These are phyloP conservation scores for Nissolia schottii DNA, from an alignment of 306 rosid species.

Conservation along the genomic window DNA sequence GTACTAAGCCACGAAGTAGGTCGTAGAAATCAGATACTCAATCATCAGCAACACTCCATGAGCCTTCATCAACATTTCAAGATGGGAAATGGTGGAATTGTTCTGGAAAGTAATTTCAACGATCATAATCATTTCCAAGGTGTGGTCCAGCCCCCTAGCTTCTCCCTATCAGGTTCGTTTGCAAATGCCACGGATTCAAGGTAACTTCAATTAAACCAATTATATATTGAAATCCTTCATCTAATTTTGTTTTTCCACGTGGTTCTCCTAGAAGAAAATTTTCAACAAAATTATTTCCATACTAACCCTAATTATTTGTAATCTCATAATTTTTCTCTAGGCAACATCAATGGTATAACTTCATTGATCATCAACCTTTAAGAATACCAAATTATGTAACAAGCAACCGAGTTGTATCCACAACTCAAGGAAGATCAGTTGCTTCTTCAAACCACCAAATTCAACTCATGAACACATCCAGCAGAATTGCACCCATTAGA, in stretches of 20 bases:
- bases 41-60: constrained; percentile 14
- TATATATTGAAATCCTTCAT: background rate
- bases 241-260: background rate
- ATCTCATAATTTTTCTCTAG: constrained; percentile 10
- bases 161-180: constrained; percentile 19
- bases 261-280: background rate
- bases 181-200: constrained; percentile 19
- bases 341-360: constrained; percentile 30
- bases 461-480: background rate
- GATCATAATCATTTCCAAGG: constrained; percentile 12
- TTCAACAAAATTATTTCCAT: background rate
- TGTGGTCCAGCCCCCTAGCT: constrained; percentile 12
- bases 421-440: constrained; percentile 11
- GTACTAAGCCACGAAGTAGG: constrained; percentile 23
- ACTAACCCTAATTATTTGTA: background rate
- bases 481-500: constrained; percentile 29
- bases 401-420: background rate
- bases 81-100: constrained; percentile 42
- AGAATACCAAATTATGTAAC: constrained; percentile 11
- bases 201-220: background rate
- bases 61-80: constrained; percentile 27
- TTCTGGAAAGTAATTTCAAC: constrained; percentile 28
- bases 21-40: background rate
- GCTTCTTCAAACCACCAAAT: constrained; percentile 6
- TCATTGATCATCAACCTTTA: constrained; percentile 3